Conservation (phyloP, 345 rosid species). For the Eucalyptus marginata region DNA sequence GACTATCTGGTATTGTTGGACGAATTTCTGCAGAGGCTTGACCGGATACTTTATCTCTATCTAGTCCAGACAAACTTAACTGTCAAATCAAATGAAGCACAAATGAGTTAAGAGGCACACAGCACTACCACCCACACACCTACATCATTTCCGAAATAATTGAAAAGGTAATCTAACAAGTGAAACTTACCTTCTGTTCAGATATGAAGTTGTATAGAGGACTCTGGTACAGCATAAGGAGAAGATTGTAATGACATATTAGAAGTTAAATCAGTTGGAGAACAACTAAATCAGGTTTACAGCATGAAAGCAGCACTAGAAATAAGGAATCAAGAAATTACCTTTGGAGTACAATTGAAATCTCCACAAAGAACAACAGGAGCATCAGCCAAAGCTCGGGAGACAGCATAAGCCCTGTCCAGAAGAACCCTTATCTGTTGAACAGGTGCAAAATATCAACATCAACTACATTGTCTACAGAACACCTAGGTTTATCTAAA, state of each 20-base stretch:
- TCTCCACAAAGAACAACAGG: slow-evolving; percentile 96
- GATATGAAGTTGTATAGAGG: slow-evolving; percentile 81
- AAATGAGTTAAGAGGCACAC: not conserved
- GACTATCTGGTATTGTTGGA: slow-evolving; percentile 12
- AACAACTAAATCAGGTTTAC: not conserved
- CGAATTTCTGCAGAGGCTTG: slow-evolving; percentile 66
- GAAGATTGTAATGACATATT: not conserved
- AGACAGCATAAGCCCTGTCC: slow-evolving; percentile 64
- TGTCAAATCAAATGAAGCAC: slow-evolving; percentile 7
- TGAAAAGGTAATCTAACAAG: not conserved
- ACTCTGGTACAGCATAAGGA: slow-evolving; percentile 43
- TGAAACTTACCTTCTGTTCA: slow-evolving; percentile 58
- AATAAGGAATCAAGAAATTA: slow-evolving; percentile 1
- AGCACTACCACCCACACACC: not conserved
- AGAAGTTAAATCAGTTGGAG: not conserved
- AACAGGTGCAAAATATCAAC: not conserved
- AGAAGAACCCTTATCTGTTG: slow-evolving; percentile 70
- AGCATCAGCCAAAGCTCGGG: slow-evolving; percentile 72
- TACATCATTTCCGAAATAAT: not conserved
- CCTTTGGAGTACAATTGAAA: slow-evolving; percentile 94
- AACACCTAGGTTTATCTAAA: not conserved
- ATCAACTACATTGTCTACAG: not conserved
- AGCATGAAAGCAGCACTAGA: not conserved
- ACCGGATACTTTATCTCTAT: slow-evolving; percentile 84
- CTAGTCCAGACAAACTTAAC: slow-evolving; percentile 63